These are phyloP conservation scores for Maudiozyma turicensis DNA, from an alignment of 805 yeast species.

Conservation along the genomic window DNA sequence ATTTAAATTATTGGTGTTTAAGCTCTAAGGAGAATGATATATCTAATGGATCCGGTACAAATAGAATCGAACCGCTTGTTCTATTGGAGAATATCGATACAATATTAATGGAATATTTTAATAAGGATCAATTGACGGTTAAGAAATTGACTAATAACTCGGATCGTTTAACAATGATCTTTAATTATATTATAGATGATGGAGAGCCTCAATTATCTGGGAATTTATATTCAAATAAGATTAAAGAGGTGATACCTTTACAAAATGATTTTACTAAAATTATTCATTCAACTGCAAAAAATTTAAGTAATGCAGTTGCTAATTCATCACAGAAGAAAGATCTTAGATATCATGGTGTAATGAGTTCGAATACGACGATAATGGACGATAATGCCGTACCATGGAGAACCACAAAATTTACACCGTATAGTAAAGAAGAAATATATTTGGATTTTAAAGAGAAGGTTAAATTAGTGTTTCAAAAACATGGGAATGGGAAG, in stretches of 20 bases:
- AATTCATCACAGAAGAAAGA: too few relatives aligned
- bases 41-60: conserved; percentile 26
- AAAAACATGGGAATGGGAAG: conserved; percentile 3
- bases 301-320: conserved; percentile 4
- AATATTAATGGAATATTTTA: conserved; percentile 50
- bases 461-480: conserved; percentile 43
- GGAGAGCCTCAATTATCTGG: conserved; percentile 70
- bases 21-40: conserved; percentile 2
- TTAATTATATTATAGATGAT: conserved; percentile 71
- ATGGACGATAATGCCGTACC: conserved; percentile 37
- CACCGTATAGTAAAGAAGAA: conserved; percentile 73
- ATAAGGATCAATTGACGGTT: conserved; percentile 40
- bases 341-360: not conserved
- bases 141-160: conserved; percentile 56
- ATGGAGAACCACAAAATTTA: conserved; percentile 62
- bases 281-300: conserved; percentile 30
- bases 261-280: conserved; percentile 28
- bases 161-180: conserved; percentile 59
- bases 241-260: conserved; percentile 60
- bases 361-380: not conserved
- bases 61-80: conserved; percentile 37
- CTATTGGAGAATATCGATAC: conserved; percentile 42
- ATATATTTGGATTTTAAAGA: conserved; percentile 78
- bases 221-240: conserved; percentile 37
- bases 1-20: conserved; percentile 21